Evolutionary conservation across 1,139 yeast species (phyloP).

Genomic region (Kurtzmaniella quercitrusa): DNA sequence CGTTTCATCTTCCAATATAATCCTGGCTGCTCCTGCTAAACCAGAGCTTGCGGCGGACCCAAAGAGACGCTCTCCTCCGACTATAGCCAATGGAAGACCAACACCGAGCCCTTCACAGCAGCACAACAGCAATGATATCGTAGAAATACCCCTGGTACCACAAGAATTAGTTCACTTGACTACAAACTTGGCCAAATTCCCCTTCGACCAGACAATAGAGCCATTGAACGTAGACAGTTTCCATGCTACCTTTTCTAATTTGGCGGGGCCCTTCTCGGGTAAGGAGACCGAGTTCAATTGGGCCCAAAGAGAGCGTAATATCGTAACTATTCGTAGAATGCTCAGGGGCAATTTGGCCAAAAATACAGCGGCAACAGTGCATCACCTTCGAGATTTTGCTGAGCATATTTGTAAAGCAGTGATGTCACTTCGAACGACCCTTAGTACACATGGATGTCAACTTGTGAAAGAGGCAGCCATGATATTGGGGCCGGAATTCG

Average conservation of each 20-base stretch:
- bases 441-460: constrained; percentile 73
- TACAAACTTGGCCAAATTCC: constrained; percentile 19
- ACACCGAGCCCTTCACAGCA: constrained; percentile 1
- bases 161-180: constrained; percentile 15
- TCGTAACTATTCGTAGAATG: constrained; percentile 53
- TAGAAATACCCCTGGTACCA: constrained; percentile 3
- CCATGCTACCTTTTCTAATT: constrained; percentile 13
- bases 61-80: not conserved
- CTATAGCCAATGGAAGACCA: not conserved
- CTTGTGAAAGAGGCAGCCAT: constrained; percentile 70
- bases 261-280: constrained; percentile 48
- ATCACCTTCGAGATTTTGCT: constrained; percentile 38
- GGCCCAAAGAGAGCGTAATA: constrained; percentile 63
- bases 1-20: too few species aligned
- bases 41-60: not conserved
- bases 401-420: constrained; percentile 70
- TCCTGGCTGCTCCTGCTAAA: not conserved
- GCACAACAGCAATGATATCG: not conserved
- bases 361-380: constrained; percentile 45
- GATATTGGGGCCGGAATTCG: constrained; percentile 46
- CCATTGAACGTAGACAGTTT: constrained; percentile 19
- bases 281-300: constrained; percentile 91
- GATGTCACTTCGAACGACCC: constrained; percentile 75
- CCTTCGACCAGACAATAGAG: constrained; percentile 21
- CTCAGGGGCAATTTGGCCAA: constrained; percentile 60